A percentile compares a stretch with the other conserved stretches of the same genome.
Conservation (phyloP, 768 basidiomycete species). For the Hypsizygus marmoreus region DNA sequence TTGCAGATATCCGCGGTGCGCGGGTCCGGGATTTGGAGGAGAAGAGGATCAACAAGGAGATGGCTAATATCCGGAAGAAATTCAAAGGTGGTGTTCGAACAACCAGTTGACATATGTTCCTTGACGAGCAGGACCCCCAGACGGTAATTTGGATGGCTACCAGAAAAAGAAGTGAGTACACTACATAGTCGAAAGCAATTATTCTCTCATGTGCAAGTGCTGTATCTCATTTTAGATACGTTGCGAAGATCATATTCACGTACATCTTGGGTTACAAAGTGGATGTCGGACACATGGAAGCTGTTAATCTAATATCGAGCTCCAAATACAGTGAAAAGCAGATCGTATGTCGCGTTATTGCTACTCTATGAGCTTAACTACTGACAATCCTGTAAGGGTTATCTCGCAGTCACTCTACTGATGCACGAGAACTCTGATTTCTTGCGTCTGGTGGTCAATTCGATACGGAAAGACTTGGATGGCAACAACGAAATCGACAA, state of each 20-base stretch:
- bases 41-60: constrained; percentile 99
- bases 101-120: neutral
- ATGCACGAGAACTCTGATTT: constrained; percentile 99
- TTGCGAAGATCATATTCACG: constrained; percentile 98
- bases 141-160: constrained; percentile 86
- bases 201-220: neutral
- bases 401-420: constrained; percentile 92
- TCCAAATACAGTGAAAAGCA: constrained; percentile 98
- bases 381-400: constrained; percentile 66
- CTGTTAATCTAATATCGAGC: constrained; percentile 95
- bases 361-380: constrained; percentile 7
- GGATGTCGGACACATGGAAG: constrained; percentile 99
- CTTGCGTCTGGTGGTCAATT: constrained; percentile 94
- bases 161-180: constrained; percentile 84
- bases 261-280: constrained; percentile 99
- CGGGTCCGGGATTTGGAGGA: constrained; percentile 96
- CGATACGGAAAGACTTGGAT: constrained; percentile 95
- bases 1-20: constrained; percentile 97
- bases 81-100: constrained; percentile 76
- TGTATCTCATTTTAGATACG: constrained; percentile 63
- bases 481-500: constrained; percentile 94
- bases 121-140: constrained; percentile 37
- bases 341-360: constrained; percentile 64
- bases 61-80: constrained; percentile 99
- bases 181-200: neutral